Evolutionary conservation across 2,329 filamentous ascomycete genomes (phyloP).

Genomic region (Ophiocordyceps camponoti-saundersi): DNA sequence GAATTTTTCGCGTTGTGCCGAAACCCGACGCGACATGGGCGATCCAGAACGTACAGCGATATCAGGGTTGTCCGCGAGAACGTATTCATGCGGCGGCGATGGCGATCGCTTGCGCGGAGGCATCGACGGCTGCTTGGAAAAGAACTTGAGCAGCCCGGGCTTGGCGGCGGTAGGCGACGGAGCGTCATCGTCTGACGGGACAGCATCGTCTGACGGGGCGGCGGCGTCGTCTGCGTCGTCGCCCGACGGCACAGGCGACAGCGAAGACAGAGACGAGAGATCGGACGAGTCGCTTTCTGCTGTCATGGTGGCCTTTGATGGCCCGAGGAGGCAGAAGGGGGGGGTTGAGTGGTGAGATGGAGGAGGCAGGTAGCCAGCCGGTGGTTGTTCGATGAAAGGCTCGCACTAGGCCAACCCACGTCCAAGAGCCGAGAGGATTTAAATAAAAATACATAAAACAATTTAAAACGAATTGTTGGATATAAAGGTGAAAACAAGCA

Average conservation of each 20-base stretch:
- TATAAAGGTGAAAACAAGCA: background rate
- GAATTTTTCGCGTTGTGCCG: constrained; percentile 32
- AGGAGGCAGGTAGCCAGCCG: constrained; percentile 14
- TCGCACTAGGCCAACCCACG: constrained; percentile 13
- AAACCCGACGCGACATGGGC: constrained; percentile 18
- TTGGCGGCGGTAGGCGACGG: constrained; percentile 26
- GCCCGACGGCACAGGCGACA: constrained; percentile 26
- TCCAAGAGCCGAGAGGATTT: constrained; percentile 9
- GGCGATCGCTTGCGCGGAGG: constrained; percentile 63
- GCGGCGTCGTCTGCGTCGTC: constrained; percentile 28
- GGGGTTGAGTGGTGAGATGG: constrained; percentile 11
- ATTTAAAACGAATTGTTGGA: constrained; percentile 9
- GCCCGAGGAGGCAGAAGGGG: constrained; percentile 6
- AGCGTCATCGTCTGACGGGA: constrained; percentile 10
- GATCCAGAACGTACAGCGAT: constrained; percentile 58
- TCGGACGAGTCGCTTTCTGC: constrained; percentile 46
- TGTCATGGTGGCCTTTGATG: constrained; percentile 26
- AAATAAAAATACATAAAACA: constrained; percentile 11
- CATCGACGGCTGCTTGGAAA: constrained; percentile 45
- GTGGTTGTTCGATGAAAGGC: constrained; percentile 13
- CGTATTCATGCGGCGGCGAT: constrained; percentile 80
- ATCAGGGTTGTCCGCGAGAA: constrained; percentile 76
- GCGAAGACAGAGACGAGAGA: constrained; percentile 38
- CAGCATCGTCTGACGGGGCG: constrained; percentile 7
- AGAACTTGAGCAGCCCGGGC: constrained; percentile 50